Base-by-base conservation (phyloP, 345 rosid species). In the Nasturtium officinale region DNA sequence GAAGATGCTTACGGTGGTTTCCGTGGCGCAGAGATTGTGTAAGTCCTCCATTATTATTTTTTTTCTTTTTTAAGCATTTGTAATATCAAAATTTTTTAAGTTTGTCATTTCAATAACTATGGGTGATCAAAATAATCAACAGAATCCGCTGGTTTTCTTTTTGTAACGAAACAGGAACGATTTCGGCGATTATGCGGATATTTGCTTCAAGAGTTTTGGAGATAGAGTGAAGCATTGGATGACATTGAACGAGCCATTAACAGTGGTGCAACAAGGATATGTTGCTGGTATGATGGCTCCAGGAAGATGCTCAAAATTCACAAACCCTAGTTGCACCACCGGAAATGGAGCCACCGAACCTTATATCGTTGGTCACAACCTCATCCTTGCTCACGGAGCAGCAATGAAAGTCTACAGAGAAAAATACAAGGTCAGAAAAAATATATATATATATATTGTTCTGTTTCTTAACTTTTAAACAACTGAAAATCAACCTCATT, bases 1-100 rank as follows among this genome's bases (percentile, higher is more conserved):
- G 82, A 84, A 72, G 81, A 82, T 63, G 77, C 84, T 32, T 84
- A 84, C n/a, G 85, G 83, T 12, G 85, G 87, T 28, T 79, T 84
- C 47, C 77, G 78, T 38, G 80, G 79, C 10, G 59, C 71, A 2
- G 69, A 50, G 8, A 69, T 82, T 68, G 82, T 82, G 85, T 79
- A 79, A 81, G 79, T 64, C 16, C 57, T 50, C 71, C 13, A 61
- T 6, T 2, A n/a, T n/a, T n/a, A n/a, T 26, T 12, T 12, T 40
- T 11, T 11, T 7, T 0, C 1, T 0, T 37, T 37, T 10, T 40
- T 40, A 3, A 40, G 45, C 6, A 40, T 40, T 40, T 40, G 6
- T 12, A 12, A 4, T 40, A 40, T 40, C n/a, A 40, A 40, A 40
- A 40, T 12, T 0, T 40, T 40, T n/a, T n/a, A 40, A 40, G 45